Percentiles rank a stretch among this genome's conserved stretches.
These are phyloP conservation scores for Chamaecrista fasciculata DNA, from an alignment of 306 rosid genomes.

Conservation along the genomic window DNA sequence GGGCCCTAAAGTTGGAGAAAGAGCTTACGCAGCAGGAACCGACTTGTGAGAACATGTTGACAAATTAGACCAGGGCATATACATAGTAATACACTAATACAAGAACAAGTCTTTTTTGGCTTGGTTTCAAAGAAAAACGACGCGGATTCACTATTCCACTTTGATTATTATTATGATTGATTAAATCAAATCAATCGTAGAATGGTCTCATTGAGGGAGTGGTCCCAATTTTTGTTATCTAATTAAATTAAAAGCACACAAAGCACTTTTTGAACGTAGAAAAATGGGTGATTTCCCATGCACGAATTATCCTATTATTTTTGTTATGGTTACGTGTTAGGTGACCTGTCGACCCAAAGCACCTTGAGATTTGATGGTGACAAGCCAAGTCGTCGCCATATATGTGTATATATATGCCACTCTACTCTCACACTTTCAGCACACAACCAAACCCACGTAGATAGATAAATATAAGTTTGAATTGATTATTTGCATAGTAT, in stretches of 20 bases:
- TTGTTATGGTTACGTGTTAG: constrained; percentile 46
- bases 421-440: constrained; percentile 11
- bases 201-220: not conserved
- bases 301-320: not conserved
- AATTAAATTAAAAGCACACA: not conserved
- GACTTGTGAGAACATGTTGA: constrained; percentile 26
- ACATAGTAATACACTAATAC: too few species aligned
- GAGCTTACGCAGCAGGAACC: constrained; percentile 7
- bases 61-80: constrained; percentile 16
- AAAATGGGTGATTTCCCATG: constrained; percentile 17
- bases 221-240: not conserved
- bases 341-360: constrained; percentile 44
- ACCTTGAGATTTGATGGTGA: constrained; percentile 33
- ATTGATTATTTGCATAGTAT: too few species aligned
- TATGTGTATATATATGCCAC: constrained; percentile 36
- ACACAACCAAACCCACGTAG: not conserved
- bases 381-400: not conserved
- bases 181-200: constrained; percentile 18
- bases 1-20: not conserved
- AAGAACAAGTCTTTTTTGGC: not conserved
- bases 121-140: not conserved
- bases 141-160: constrained; percentile 27
- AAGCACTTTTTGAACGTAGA: not conserved
- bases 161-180: not conserved
- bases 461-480: too few species aligned